These are phyloP conservation scores for Pythium folliculosum DNA, from an alignment of 352 stramenopile genomes.

Conservation along the genomic window DNA sequence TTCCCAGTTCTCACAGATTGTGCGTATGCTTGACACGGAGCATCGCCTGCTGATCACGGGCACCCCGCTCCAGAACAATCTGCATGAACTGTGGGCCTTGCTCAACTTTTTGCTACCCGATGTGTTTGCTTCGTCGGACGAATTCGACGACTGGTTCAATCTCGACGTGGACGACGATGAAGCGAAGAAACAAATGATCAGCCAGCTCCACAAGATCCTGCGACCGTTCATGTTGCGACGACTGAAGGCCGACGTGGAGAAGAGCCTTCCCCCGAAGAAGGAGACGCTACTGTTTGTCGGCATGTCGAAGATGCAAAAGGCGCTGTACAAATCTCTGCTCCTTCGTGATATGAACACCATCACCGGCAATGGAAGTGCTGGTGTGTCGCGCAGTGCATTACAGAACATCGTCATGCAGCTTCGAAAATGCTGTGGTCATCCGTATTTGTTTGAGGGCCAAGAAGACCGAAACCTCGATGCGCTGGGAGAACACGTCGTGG, in stretches of 20 bases:
- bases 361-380: conserved; percentile 51
- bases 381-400: conserved; percentile 76
- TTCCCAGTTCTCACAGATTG: conserved; percentile 87
- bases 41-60: conserved; percentile 92
- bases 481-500: conserved; percentile 95
- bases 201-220: conserved; percentile 86
- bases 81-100: conserved; percentile 94
- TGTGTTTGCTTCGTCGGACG: conserved; percentile 89
- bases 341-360: conserved; percentile 95
- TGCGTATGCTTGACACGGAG: conserved; percentile 81
- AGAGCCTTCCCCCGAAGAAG: conserved; percentile 96
- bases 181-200: conserved; percentile 91
- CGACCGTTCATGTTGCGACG: conserved; percentile 97
- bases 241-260: conserved; percentile 99
- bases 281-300: conserved; percentile 94
- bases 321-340: conserved; percentile 96
- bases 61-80: conserved; percentile 94
- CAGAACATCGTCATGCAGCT: conserved; percentile 90
- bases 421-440: conserved; percentile 90
- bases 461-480: conserved; percentile 95
- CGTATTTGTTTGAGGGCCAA: conserved; percentile 94
- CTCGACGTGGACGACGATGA: conserved; percentile 86
- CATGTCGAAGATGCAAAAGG: conserved; percentile 94
- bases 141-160: conserved; percentile 91
- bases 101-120: conserved; percentile 95